These are phyloP conservation scores for Fusarium succisae DNA, from an alignment of 2,329 filamentous ascomycete species.

Conservation along the genomic window DNA sequence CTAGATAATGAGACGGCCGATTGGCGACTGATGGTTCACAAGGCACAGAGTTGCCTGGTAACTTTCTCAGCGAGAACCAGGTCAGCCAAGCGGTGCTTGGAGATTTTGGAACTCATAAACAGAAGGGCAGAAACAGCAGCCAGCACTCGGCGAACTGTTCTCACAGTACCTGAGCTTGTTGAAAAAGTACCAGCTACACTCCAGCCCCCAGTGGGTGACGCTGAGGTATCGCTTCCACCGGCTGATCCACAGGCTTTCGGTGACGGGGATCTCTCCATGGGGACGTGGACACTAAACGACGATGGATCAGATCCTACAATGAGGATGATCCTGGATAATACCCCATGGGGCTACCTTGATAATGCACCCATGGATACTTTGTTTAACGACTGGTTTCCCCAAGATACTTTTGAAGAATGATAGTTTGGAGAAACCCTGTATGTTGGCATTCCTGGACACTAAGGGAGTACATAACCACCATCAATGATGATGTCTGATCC, in stretches of 20 bases:
- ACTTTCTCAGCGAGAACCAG: neutral
- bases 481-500: slow-evolving; percentile 15
- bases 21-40: neutral
- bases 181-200: neutral
- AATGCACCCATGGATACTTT: neutral
- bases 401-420: neutral
- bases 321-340: neutral
- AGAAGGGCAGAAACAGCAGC: neutral
- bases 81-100: neutral
- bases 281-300: neutral
- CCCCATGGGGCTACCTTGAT: neutral
- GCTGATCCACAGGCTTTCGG: neutral
- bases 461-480: slow-evolving; percentile 10
- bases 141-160: neutral
- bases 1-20: neutral
- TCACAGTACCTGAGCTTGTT: neutral
- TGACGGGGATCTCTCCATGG: neutral
- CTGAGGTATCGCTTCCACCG: neutral
- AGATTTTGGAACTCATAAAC: neutral
- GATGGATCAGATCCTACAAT: neutral
- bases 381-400: neutral
- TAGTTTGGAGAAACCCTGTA: too few species aligned
- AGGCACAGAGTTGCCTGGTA: neutral
- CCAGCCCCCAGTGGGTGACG: neutral
- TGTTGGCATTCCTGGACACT: rapidly evolving